Conservation (phyloP, 495 filamentous ascomycete species). For the Hypoxylon intermedium region DNA sequence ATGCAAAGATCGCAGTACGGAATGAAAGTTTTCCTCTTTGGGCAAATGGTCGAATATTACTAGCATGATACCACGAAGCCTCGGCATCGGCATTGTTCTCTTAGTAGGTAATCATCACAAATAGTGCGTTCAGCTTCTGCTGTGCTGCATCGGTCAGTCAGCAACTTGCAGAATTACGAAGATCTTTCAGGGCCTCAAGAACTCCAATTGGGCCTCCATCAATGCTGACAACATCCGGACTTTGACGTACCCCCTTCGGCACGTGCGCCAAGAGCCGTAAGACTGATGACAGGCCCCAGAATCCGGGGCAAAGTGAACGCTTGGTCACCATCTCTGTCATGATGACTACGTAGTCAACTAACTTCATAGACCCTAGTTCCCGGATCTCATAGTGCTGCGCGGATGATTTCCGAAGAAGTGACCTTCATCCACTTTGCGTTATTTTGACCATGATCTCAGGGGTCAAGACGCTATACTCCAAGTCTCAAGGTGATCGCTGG, state of each 20-base stretch:
- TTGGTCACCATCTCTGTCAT: conserved; percentile 18
- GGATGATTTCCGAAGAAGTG: neutral
- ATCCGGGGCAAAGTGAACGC: neutral
- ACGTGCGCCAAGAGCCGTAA: conserved; percentile 5
- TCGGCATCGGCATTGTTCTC: neutral
- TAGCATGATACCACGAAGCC: neutral
- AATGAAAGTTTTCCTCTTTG: neutral
- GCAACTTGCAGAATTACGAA: conserved; percentile 1
- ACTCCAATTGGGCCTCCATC: too few relatives aligned
- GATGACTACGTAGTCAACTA: conserved; percentile 8
- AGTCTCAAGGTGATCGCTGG: neutral
- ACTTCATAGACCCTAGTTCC: neutral
- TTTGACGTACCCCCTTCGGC: too few relatives aligned
- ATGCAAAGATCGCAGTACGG: neutral
- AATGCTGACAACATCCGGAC: too few relatives aligned
- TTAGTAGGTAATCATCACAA: conserved; percentile 1
- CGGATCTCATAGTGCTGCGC: neutral
- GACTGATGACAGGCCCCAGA: neutral
- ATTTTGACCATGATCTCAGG: neutral
- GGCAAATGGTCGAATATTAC: neutral
- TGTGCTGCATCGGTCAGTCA: neutral
- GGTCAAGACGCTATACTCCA: neutral
- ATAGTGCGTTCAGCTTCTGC: neutral
- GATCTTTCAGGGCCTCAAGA: neutral
- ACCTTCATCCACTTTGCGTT: neutral